A percentile compares a stretch with the other conserved stretches of the same genome.
Evolutionary conservation across 805 yeast genomes (phyloP).

Genomic region (Metschnikowia colocasiae): DNA sequence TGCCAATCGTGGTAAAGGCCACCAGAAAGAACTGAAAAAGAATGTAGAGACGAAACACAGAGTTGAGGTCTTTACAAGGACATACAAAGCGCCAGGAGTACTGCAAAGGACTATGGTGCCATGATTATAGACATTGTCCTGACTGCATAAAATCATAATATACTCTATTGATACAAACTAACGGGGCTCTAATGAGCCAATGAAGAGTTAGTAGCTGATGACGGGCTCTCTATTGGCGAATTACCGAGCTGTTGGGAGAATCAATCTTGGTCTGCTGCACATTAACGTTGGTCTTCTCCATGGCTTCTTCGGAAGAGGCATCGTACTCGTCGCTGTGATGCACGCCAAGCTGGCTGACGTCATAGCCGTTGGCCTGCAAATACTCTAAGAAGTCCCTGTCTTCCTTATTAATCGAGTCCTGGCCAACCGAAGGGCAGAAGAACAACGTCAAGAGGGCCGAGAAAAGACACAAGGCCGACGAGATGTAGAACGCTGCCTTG

Average conservation of each 20-base stretch:
- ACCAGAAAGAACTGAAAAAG: constrained; percentile 13
- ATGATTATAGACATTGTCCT: no score
- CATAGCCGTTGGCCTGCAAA: constrained; percentile 66
- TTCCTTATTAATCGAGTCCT: constrained; percentile 75
- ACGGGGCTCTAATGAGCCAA: no score
- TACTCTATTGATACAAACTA: no score
- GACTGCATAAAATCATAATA: no score
- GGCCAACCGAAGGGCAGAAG: constrained; percentile 77
- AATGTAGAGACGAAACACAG: no score
- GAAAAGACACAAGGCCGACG: constrained; percentile 71
- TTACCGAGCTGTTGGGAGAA: background rate
- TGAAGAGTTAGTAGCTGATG: no score
- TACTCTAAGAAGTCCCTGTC: constrained; percentile 69
- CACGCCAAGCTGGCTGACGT: constrained; percentile 55
- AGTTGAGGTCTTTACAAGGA: no score
- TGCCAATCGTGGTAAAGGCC: constrained; percentile 54
- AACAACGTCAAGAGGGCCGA: constrained; percentile 68
- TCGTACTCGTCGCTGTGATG: constrained; percentile 15
- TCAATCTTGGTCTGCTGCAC: constrained; percentile 4
- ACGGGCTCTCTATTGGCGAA: background rate
- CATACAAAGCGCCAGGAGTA: no score
- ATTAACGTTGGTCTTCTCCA: constrained; percentile 9
- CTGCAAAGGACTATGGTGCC: no score
- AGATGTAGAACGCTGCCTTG: constrained; percentile 77
- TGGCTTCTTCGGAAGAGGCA: constrained; percentile 12